Conservation (phyloP, 257 asterid species). For the Hygrophila difformis region DNA sequence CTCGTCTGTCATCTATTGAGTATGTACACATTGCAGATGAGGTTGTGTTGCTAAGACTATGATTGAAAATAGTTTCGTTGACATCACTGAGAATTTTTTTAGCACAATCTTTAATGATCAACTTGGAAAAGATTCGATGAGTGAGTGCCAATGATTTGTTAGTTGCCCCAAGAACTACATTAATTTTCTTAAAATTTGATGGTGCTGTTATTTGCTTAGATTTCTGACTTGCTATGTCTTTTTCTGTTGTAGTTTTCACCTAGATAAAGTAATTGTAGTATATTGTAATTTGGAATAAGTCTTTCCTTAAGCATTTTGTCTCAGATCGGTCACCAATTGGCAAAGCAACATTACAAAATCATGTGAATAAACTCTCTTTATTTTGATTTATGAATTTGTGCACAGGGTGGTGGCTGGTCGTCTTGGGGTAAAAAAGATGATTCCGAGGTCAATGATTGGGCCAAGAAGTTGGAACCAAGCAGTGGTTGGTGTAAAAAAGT, state of each 20-base stretch:
- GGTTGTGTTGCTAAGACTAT: conserved; percentile 6
- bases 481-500: conserved; percentile 13
- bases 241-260: neutral
- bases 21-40: conserved; percentile 5
- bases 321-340: no score
- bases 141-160: neutral
- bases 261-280: neutral
- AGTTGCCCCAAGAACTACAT: no score
- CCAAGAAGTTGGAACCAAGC: conserved; percentile 7
- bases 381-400: conserved; percentile 1
- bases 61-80: neutral
- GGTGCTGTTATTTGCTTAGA: conserved; percentile 9
- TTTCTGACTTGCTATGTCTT: neutral
- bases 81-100: neutral
- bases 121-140: neutral
- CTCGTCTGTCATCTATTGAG: no score
- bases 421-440: conserved; percentile 28
- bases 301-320: conserved; percentile 9
- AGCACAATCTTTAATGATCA: neutral
- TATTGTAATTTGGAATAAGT: neutral
- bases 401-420: conserved; percentile 31
- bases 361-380: neutral
- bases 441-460: conserved; percentile 11
- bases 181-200: no score
- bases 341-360: no score